Evolutionary conservation across 352 stramenopile genomes (phyloP), one percentile per base, ranked within the genome.

Genomic region (Phytopythium montanum): DNA sequence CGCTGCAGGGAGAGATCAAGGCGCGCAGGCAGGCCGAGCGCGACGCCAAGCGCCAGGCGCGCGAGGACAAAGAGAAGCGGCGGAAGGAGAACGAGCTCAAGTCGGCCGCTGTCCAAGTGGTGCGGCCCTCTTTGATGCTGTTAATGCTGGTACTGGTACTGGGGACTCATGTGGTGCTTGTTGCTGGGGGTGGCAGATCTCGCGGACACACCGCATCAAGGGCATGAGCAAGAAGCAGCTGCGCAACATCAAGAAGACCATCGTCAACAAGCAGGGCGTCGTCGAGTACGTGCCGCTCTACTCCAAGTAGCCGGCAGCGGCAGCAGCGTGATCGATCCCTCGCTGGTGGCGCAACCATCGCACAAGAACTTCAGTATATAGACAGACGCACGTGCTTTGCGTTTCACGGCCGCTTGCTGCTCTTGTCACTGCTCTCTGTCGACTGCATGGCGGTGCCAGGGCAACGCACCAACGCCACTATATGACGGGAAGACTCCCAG

Each of bases 211-310:
- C 74, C 75, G 87, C 44, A 70, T 96, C 67, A 96, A 96, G 83
- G 87, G 79, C 21, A 96, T 96, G 88, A 95, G 86, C 80, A 96
- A 96, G 84, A 96, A 96, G 72, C 88, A 96, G 69, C 68, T 96
- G 65, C 87, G 87, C 62, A 92, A 95, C 60, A 87, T 96, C 64
- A 91, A 92, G 71, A 96, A 96, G 82, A 95, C 88, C 26, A 90
- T 93, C 53, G 81, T 96, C 52, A 94, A 95, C 86, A 95, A 95
- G 70, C 85, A 95, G 59, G 88, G 88, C 51, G 84, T 95, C 58
- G 85, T 96, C 64, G 85, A 95, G 66, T 94, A 95, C 70, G 85
- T 93, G 55, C 79, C 81, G 0, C 69, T 92, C 14, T 96, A 96
- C 76, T 82, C 76, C 75, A 91, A 91, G 73, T 91, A 89, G 61